Evolutionary conservation across 1,284 basidiomycete species (phyloP), one percentile per base, ranked within the genome.

Genomic region (Takashimella tepidaria): DNA sequence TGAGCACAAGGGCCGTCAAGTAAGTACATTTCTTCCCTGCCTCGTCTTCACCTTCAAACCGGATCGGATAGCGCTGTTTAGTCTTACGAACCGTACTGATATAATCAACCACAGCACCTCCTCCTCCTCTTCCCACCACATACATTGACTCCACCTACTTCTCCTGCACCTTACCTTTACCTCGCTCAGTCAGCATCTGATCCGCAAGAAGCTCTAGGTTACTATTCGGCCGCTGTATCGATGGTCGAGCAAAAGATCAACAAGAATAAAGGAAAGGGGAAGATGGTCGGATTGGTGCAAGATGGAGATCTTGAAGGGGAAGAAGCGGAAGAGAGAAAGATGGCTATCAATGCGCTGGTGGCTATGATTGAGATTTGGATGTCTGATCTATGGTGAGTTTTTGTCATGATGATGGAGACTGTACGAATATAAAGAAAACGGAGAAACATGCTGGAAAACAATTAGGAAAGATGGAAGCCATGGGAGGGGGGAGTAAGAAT

Each of bases 361-460:
- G 88, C 88, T 16, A 93, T 95, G 83, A 88, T 95, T 16, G 92
- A 96, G 73, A 87, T 96, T 25, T 97, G 92, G 88, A 92, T 97
- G 86, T 89, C 92, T 61, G 91, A 95, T 78, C 78, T 97, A 45
- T 96, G 92, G 92, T 89, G 65, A 54, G 84, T 78, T 2, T n/a
- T 19, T 44, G 12, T 44, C 11, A 3, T 44, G 20, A 11, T 23
- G 12, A 12, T 44, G 42, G 42, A 19, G 43, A 12, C 24, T 23
- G 11, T 44, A 6, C n/a, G n/a, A n/a, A n/a, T n/a, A n/a, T n/a
- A n/a, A n/a, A n/a, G n/a, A n/a, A n/a, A n/a, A n/a, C n/a, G n/a
- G n/a, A n/a, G n/a, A n/a, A n/a, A n/a, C n/a, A n/a, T n/a, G n/a
- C n/a, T n/a, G n/a, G n/a, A n/a, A n/a, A 27, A n/a, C 40, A 5